Base-by-base conservation (phyloP, 306 rosid species). In the Cyclanthera cordifolia region DNA sequence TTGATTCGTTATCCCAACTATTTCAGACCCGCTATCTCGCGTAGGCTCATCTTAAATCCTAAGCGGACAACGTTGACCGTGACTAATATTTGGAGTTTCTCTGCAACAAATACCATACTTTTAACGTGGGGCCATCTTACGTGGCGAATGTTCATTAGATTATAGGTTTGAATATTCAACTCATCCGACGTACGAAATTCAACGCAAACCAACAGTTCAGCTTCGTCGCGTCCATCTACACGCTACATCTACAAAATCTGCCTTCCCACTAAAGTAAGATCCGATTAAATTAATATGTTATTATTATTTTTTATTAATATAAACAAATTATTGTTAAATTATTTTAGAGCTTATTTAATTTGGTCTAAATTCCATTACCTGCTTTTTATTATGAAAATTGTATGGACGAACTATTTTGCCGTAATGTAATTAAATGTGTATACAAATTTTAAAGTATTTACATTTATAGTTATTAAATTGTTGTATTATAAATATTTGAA, bases 31-130 rank as follows among this genome's bases (percentile, higher is more conserved):
- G 3, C 32, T 8, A 61, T 39, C n/a, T 61, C 51, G 4, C 30
- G 30, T 41, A 63, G 69, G 52, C 51, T 63, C 17, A 63, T 63
- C 49, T 19, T 20, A 10, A 37, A 61, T 61, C 69, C 52, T 41
- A 41, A 51, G 2, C 19, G 20, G 34, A 39, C 52, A 2, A 2
- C 68, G 52, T 63, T 63, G 69, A 63, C 69, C 12, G 34, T 20
- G 19, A 19, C 52, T 10, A 20, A 21, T 3, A 17, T 4, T 12
- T 21, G 8, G 28, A 20, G 52, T 41, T 41, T 20, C 43, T 63
- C 34, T 39, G 12, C 67, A 23, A 16, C 0, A 4, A 0, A 27
- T 49, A 19, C 50, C 68, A 19, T 10, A 0, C 4, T 37, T 4
- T 11, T 37, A 61, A 10, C 8, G 68, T 20, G 27, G 47, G 30